Conservation (phyloP, 2,329 filamentous ascomycete species). For the Mollisiaceae sp. region DNA sequence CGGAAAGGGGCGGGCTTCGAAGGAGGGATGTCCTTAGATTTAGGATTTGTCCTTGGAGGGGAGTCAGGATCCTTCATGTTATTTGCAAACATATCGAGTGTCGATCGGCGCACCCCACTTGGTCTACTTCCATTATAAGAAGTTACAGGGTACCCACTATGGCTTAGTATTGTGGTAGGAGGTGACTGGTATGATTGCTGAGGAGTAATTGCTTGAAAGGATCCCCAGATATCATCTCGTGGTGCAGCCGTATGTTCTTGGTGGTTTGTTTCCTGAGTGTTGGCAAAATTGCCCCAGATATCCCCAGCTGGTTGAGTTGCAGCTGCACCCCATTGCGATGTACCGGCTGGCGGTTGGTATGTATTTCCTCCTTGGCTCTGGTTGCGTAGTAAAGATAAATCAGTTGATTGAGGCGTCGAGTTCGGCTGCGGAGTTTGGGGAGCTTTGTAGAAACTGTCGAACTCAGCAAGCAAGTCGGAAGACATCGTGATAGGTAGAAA, state of each 20-base stretch:
- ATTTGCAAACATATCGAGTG: conserved; percentile 37
- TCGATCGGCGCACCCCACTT: conserved; percentile 33
- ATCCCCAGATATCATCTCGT: conserved; percentile 40
- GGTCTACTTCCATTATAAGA: conserved; percentile 22
- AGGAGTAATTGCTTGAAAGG: conserved; percentile 33
- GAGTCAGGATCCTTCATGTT: conserved; percentile 27
- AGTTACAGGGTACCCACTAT: conserved; percentile 20
- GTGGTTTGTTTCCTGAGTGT: conserved; percentile 24
- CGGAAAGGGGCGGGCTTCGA: conserved; percentile 19
- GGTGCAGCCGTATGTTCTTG: conserved; percentile 16
- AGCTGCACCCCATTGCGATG: conserved; percentile 30
- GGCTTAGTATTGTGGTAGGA: conserved; percentile 20
- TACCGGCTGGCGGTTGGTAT: not conserved
- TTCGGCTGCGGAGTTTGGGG: conserved; percentile 41
- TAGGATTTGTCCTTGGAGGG: conserved; percentile 15
- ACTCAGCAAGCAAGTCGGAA: conserved; percentile 68
- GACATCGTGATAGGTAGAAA: conserved; percentile 54
- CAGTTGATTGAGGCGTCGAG: conserved; percentile 31
- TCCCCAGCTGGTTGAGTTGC: conserved; percentile 25
- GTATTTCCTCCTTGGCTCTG: conserved; percentile 15
- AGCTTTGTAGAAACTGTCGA: conserved; percentile 54
- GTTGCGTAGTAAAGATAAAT: conserved; percentile 32
- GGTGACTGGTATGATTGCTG: conserved; percentile 19
- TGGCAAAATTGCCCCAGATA: conserved; percentile 37
- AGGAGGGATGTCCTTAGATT: conserved; percentile 16